Conservation (phyloP, 2,329 filamentous ascomycete genomes). For the Ophiostoma angusticollis region DNA sequence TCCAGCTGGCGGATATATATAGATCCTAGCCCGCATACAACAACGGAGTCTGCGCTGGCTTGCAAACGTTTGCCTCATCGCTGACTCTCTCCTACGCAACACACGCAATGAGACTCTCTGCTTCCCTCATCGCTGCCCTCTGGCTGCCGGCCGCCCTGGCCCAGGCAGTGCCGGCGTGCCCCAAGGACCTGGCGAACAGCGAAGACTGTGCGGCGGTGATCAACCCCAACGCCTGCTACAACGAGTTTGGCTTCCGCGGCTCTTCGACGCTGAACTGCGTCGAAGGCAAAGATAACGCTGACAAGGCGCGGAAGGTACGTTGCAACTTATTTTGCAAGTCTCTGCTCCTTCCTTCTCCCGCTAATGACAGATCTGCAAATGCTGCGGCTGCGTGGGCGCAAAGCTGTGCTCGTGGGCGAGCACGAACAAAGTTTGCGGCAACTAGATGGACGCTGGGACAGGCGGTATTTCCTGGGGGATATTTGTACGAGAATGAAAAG, state of each 20-base stretch:
- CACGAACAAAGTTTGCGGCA: conserved; percentile 10
- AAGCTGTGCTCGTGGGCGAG: conserved; percentile 26
- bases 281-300: conserved; percentile 21
- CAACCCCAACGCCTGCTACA: conserved; percentile 28
- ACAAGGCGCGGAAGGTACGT: conserved; percentile 22
- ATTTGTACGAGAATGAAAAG: too few relatives aligned
- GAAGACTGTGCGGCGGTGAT: conserved; percentile 28
- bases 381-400: conserved; percentile 24
- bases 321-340: neutral
- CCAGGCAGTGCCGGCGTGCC: conserved; percentile 22
- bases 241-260: conserved; percentile 23
- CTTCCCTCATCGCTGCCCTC: conserved; percentile 15
- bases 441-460: too few relatives aligned
- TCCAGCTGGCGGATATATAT: too few relatives aligned
- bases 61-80: too few relatives aligned
- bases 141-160: conserved; percentile 15
- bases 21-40: too few relatives aligned
- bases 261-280: conserved; percentile 25
- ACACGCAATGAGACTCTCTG: too few relatives aligned
- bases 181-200: conserved; percentile 21
- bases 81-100: too few relatives aligned
- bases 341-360: neutral
- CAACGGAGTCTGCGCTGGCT: too few relatives aligned
- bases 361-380: conserved; percentile 23
- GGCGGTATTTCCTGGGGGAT: too few relatives aligned